Base-by-base conservation (phyloP, 441 rosid species). In the Populus trichocarpa region DNA sequence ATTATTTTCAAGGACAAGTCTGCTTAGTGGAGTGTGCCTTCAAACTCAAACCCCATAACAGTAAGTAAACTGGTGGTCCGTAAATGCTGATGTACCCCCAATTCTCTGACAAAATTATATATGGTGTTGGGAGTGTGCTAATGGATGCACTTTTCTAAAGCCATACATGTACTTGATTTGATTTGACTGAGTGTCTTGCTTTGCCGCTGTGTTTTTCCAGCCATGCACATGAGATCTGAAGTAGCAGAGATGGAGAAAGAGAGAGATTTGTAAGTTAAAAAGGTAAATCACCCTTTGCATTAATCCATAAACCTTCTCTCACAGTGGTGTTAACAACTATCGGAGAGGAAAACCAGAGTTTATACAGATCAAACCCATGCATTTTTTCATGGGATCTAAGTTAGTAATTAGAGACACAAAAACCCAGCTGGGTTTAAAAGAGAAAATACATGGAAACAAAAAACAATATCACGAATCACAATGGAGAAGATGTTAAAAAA, bases 291-390 rank as follows among this genome's bases (percentile, higher is more conserved):
- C 7, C 9, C 61, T 5, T 66, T 82, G 75, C 63, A 76, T 79
- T 77, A 35, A 57, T 82, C 76, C 82, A 83, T 73, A 23, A 78
- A 85, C 86, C 85, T 84, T 89, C 95, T 88, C 93, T 87, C 90
- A 77, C 89, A 84, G 84, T 72, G 69, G 67, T 74, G 78, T 46
- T 10, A 67, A 65, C 79, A 71, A 35, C 50, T 75, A 84, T 80
- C 86, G 75, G 85, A 75, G 90, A 91, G 96, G 93, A 90, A 87
- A 89, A 89, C 86, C 67, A 75, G 80, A 75, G 70, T 82, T 83
- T 82, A 11, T 84, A 83, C 88, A 88, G 78, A 72, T 84, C 76
- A 84, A 69, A 85, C 87, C 91, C 79, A 71, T 81, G 71, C 78
- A 64, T 53, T 74, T 57, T 72, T 76, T 83, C 81, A 26, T 76